phyloP scores from a whole-genome alignment of 2,329 filamentous ascomycete species.

The Colletotrichum phormii region DNA sequence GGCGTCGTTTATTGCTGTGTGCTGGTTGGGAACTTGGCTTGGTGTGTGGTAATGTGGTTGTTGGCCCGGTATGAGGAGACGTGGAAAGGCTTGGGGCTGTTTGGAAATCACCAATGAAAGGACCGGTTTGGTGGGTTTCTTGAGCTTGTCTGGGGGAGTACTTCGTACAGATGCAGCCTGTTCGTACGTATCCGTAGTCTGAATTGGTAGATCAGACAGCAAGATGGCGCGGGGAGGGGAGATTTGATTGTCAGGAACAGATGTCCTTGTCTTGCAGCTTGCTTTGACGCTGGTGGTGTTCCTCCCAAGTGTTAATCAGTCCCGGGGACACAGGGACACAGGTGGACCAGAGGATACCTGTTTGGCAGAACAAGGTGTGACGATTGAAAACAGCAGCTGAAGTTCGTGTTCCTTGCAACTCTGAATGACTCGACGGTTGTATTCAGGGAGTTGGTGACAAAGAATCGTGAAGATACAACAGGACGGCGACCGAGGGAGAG shows the following conservation, averaged over 20 bases:
- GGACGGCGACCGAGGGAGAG: conserved; percentile 33
- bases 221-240: background rate
- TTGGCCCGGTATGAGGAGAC: background rate
- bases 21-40: background rate
- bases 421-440: conserved; percentile 27
- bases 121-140: conserved; percentile 4
- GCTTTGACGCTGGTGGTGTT: conserved; percentile 5
- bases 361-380: background rate
- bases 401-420: conserved; percentile 14
- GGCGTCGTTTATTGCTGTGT: background rate
- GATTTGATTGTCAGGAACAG: conserved; percentile 7
- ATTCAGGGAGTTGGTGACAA: conserved; percentile 18
- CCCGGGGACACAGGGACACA: conserved; percentile 3
- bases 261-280: background rate
- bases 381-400: background rate
- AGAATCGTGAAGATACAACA: conserved; percentile 8
- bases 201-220: background rate
- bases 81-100: conserved; percentile 9
- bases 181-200: background rate
- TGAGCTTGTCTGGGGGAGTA: background rate
- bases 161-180: background rate
- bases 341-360: conserved; percentile 5
- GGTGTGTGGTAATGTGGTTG: background rate
- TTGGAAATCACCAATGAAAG: conserved; percentile 15
- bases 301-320: conserved; percentile 22